A percentile compares a stretch with the other conserved stretches of the same genome.
These are phyloP conservation scores for Paramyrothecium roridum DNA, from an alignment of 2,329 filamentous ascomycete genomes.

Conservation along the genomic window DNA sequence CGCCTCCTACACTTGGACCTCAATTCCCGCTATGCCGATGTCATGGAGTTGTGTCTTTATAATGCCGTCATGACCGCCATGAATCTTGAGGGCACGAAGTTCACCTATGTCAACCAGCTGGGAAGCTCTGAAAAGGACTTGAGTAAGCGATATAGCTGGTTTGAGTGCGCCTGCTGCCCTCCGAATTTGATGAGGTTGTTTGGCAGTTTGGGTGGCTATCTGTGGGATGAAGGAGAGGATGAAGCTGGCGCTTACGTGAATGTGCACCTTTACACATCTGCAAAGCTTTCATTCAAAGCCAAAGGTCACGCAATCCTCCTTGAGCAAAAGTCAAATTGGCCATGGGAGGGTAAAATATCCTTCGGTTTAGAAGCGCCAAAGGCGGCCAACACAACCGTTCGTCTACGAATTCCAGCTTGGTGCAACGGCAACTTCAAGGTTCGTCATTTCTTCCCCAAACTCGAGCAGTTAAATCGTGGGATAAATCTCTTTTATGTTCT, in stretches of 20 bases:
- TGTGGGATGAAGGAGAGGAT: constrained; percentile 41
- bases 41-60: constrained; percentile 60
- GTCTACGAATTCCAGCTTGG: too few relatives aligned
- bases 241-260: constrained; percentile 35
- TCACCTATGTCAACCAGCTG: constrained; percentile 62
- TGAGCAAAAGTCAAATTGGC: constrained; percentile 10
- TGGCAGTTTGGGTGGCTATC: constrained; percentile 53
- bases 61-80: constrained; percentile 58
- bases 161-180: constrained; percentile 57
- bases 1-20: constrained; percentile 51
- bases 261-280: constrained; percentile 55
- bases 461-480: too few relatives aligned
- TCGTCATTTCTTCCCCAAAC: too few relatives aligned
- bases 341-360: too few relatives aligned
- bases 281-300: constrained; percentile 36
- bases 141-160: constrained; percentile 53
- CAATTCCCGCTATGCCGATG: constrained; percentile 49
- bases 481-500: too few relatives aligned
- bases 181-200: constrained; percentile 56
- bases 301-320: constrained; percentile 33
- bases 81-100: constrained; percentile 51
- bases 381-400: too few relatives aligned
- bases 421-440: too few relatives aligned
- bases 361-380: too few relatives aligned
- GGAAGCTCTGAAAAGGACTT: constrained; percentile 48